Evolutionary conservation across 106 monocot genomes (phyloP).

Genomic region (Agapanthus africanus): DNA sequence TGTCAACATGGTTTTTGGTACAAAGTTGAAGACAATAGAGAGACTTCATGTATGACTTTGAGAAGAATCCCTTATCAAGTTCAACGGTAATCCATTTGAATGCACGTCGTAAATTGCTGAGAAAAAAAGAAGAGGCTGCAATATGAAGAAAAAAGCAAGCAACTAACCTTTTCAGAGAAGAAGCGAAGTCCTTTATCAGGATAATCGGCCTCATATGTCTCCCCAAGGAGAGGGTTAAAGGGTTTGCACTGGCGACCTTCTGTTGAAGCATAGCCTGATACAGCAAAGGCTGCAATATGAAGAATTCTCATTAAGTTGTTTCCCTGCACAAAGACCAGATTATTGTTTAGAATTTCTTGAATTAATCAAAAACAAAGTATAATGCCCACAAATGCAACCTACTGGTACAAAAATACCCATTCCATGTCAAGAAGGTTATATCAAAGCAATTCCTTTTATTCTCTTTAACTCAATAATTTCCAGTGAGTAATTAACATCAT

Average conservation of each 20-base stretch:
- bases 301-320: constrained; percentile 95
- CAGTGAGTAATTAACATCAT: not conserved
- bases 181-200: constrained; percentile 98
- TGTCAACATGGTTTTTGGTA: not conserved
- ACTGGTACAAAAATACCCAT: not conserved
- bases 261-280: constrained; percentile 97
- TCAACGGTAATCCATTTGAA: not conserved
- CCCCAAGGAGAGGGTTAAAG: constrained; percentile 95
- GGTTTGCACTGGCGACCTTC: constrained; percentile 98
- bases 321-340: constrained; percentile 43
- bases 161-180: constrained; percentile 84
- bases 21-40: not conserved
- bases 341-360: not conserved
- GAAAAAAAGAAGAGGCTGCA: not conserved
- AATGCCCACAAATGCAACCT: not conserved
- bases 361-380: not conserved
- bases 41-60: not conserved
- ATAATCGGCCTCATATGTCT: constrained; percentile 97
- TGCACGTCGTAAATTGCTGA: not conserved
- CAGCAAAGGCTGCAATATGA: constrained; percentile 84
- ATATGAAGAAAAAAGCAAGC: constrained; percentile 7
- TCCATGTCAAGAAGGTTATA: not conserved
- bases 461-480: not conserved
- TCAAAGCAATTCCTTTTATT: too few relatives aligned
- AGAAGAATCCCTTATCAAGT: not conserved